Percentiles rank a stretch among this genome's conserved stretches.
These are phyloP conservation scores for Leishmania turanica DNA, from an alignment of 208 protist species.

Conservation along the genomic window DNA sequence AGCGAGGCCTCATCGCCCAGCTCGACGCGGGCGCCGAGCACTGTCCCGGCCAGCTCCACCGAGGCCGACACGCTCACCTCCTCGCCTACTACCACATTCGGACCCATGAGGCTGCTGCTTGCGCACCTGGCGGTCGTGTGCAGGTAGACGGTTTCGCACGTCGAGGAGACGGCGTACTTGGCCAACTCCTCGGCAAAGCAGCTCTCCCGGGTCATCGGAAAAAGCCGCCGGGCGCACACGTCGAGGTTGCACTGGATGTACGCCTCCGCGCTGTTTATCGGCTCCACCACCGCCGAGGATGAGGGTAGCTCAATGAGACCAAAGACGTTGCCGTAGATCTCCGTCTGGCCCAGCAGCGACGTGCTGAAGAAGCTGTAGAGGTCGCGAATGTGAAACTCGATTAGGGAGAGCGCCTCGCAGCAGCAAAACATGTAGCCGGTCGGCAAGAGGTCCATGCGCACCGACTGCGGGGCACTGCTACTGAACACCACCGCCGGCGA, in stretches of 20 bases:
- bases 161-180: slow-evolving; percentile 68
- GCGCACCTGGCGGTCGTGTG: slow-evolving; percentile 51
- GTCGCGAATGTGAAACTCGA: slow-evolving; percentile 72
- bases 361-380: slow-evolving; percentile 67
- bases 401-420: slow-evolving; percentile 64
- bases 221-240: slow-evolving; percentile 74
- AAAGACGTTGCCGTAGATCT: slow-evolving; percentile 82
- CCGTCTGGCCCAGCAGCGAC: slow-evolving; percentile 61
- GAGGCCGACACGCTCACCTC: slow-evolving; percentile 52
- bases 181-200: slow-evolving; percentile 74
- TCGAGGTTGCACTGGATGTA: slow-evolving; percentile 84
- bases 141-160: slow-evolving; percentile 76
- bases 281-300: slow-evolving; percentile 47
- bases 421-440: slow-evolving; percentile 80
- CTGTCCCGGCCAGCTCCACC: slow-evolving; percentile 53
- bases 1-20: slow-evolving; percentile 60
- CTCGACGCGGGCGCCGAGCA: slow-evolving; percentile 56
- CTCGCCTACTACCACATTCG: slow-evolving; percentile 72
- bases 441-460: slow-evolving; percentile 78
- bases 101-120: slow-evolving; percentile 29
- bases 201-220: slow-evolving; percentile 83
- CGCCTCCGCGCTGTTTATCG: slow-evolving; percentile 58
- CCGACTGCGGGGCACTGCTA: slow-evolving; percentile 40
- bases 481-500: slow-evolving; percentile 57
- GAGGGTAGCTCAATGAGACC: slow-evolving; percentile 53